Evolutionary conservation across 495 filamentous ascomycete species (phyloP), one percentile per base, ranked within the genome.

Genomic region (Penicillium cinerascens): DNA sequence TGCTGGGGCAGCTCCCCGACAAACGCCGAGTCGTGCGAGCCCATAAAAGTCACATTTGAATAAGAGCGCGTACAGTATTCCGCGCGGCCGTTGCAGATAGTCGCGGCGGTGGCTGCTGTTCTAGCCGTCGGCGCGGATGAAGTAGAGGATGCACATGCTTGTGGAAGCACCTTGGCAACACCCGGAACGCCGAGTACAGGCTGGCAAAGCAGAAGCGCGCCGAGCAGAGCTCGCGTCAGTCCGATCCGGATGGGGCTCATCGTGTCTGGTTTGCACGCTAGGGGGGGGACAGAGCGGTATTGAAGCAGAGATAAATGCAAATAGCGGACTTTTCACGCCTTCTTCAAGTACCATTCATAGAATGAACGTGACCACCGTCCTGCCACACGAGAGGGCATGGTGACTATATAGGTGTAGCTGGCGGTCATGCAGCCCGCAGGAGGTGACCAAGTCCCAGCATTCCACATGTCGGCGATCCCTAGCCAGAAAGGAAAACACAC

Each of bases 1-100:
- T 86, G 83, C 16, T 80, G 73, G 6, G 80, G 67, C 15, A 80
- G 73, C 47, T 79, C 74, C 25, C 77, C 77, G 35, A 88, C 78
- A 61, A 89, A 89, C 46, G 86, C 63, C 26, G 78, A 79, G 64
- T 89, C 80, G 65, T 91, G 87, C 22, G 86, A 79, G 17, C 86
- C 87, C 59, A 89, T 74, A 56, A 85, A 77, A 1, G 85, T 85
- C 54, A 89, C 71, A 47, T 85, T 82, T 61, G 76, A 81, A 73
- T 87, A 89, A 6, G 72, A 64, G 13, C 80, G 79, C 42, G 62
- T 60, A 69, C 86, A 89, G 50, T 86, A 79, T 40, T 75, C 66
- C 2, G 82, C 70, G 26, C 78, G 82, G 70, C 87, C 87, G 62
- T 91, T 91, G 73, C 87, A 89, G 54, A 60, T 56, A 11, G 49